These are phyloP conservation scores for Melocanna baccifera DNA, from an alignment of 176 grass and related monocot genomes.

Conservation along the genomic window DNA sequence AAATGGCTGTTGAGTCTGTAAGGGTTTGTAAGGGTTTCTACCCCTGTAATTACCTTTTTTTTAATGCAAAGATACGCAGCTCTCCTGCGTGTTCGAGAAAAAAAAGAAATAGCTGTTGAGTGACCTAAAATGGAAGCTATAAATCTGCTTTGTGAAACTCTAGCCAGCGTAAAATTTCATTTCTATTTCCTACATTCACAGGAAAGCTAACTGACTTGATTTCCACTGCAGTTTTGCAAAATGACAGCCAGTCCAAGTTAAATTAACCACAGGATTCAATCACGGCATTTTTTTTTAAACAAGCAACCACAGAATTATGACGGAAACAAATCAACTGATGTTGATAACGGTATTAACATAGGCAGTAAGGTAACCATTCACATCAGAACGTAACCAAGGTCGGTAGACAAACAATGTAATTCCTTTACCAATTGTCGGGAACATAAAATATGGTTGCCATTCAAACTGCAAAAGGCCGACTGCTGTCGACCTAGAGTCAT, in stretches of 20 bases:
- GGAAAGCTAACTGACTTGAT: not conserved
- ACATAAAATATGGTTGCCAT: not conserved
- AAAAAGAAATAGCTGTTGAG: not conserved
- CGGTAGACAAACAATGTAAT: not conserved
- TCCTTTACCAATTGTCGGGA: not conserved
- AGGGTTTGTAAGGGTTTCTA: too few species aligned
- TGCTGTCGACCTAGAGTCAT: slow-evolving; percentile 19
- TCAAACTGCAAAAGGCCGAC: not conserved
- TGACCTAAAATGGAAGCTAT: not conserved
- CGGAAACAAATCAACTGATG: not conserved
- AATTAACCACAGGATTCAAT: not conserved
- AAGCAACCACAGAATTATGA: not conserved
- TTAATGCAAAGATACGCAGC: too few species aligned
- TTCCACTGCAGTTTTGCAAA: not conserved
- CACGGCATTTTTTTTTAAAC: not conserved
- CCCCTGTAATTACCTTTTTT: too few species aligned
- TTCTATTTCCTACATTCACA: not conserved
- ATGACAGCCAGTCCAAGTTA: not conserved
- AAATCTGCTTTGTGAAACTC: not conserved
- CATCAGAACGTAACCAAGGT: not conserved
- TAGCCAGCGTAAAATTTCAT: not conserved
- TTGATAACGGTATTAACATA: not conserved
- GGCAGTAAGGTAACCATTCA: not conserved
- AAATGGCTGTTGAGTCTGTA: not conserved
- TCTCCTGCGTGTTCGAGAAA: too few species aligned